Evolutionary conservation across 2,329 filamentous ascomycete species (phyloP), one percentile per base, ranked within the genome.

Genomic region (Colletotrichum limetticola): DNA sequence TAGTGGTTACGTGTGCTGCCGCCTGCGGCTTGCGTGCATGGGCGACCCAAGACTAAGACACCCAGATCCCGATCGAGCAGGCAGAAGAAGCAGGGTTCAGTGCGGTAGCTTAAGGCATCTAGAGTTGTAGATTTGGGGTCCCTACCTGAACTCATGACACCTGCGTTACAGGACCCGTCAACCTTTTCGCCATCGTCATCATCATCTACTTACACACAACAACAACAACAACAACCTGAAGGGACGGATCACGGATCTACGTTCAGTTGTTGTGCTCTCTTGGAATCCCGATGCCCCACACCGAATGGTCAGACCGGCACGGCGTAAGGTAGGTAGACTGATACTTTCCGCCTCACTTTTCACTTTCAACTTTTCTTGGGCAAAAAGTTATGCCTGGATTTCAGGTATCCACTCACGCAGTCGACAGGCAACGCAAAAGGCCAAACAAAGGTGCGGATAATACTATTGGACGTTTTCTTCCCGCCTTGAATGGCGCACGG

Each of bases 61-160:
- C 16, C 7, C 42, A 49, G 42, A n/a, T 49, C 42, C 42, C 42
- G 42, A 49, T 49, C 28, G 55, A 28, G 37, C 28, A 22, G 61
- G 37, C 42, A 49, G 55, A 61, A 67, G 35, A 30, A 62, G 46
- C 57, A 68, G 66, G 65, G 66, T 62, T 49, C 46, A 62, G 56
- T 42, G 28, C 56, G n/a, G 57, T 61, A 58, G 32, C n/a, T 61
- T 42, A 46, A 57, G 49, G 62, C 28, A 65, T 16, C 28, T 32
- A 60, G 32, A 52, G 37, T 60, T 67, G 64, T 24, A 28, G 42
- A 55, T 35, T 53, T 49, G 12, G 7, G 5, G n/a, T 28, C 53
- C 53, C 53, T 28, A 56, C 22, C 53, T 56, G 22, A 32, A 42
- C 59, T 62, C 19, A 22, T 28, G 16, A 30, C 52, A 28, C 16